phyloP scores from a whole-genome alignment of 805 yeast genomes.

The Ogataea angusta region DNA sequence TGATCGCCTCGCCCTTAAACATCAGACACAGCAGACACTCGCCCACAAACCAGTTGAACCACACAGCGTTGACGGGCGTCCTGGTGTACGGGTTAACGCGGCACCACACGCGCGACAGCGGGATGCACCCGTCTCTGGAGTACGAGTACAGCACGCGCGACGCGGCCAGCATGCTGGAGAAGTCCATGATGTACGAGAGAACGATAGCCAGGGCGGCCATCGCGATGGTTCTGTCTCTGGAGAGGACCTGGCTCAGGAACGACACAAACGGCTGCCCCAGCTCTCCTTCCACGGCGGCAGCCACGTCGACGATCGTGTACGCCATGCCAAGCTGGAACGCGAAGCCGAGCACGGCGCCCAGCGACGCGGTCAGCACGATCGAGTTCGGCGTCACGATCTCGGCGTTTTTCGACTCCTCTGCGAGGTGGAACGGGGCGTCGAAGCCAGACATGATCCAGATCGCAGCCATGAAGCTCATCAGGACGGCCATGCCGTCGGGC shows the following conservation, averaged over 20 bases:
- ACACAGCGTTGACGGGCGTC: slow-evolving; percentile 65
- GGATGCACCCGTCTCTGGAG: slow-evolving; percentile 67
- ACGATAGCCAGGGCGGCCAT: slow-evolving; percentile 44
- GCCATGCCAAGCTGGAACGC: slow-evolving; percentile 58
- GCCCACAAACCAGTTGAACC: slow-evolving; percentile 54
- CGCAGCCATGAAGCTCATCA: slow-evolving; percentile 58
- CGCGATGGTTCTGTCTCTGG: slow-evolving; percentile 38
- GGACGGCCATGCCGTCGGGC: slow-evolving; percentile 58
- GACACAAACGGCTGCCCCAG: slow-evolving; percentile 61
- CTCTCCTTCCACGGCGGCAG: slow-evolving; percentile 43
- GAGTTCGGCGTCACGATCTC: slow-evolving; percentile 64
- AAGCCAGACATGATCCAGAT: slow-evolving; percentile 75
- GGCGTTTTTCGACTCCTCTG: slow-evolving; percentile 72
- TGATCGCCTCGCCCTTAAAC: slow-evolving; percentile 63
- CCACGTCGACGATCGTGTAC: slow-evolving; percentile 53
- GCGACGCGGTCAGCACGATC: slow-evolving; percentile 53
- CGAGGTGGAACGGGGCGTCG: slow-evolving; percentile 70
- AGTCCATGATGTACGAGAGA: slow-evolving; percentile 48
- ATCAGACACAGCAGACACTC: slow-evolving; percentile 55
- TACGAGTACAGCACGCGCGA: slow-evolving; percentile 66
- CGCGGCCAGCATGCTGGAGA: slow-evolving; percentile 61
- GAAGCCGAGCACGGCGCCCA: slow-evolving; percentile 57
- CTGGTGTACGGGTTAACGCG: slow-evolving; percentile 48
- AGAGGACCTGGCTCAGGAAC: slow-evolving; percentile 48
- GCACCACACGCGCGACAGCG: slow-evolving; percentile 49